Percentiles rank a stretch among this genome's conserved stretches.
These are phyloP conservation scores for Microdochium bolleyi DNA, from an alignment of 2,329 filamentous ascomycete species.

Conservation along the genomic window DNA sequence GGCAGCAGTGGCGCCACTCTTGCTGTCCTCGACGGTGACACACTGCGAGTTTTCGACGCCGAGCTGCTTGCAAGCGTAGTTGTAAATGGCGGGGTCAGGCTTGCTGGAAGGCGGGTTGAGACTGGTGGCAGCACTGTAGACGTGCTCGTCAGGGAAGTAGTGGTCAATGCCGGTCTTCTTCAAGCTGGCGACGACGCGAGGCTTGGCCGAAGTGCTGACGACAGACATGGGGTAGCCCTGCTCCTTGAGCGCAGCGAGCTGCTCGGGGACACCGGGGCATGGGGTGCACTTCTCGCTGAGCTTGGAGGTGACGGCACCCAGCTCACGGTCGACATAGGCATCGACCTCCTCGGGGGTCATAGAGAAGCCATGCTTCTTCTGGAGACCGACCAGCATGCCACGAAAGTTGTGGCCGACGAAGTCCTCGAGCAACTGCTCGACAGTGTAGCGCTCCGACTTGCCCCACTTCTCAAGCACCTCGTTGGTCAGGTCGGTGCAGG, in stretches of 20 bases:
- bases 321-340: slow-evolving; percentile 56
- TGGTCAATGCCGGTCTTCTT: slow-evolving; percentile 60
- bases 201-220: slow-evolving; percentile 61
- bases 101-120: slow-evolving; percentile 63
- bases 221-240: slow-evolving; percentile 60
- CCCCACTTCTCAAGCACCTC: slow-evolving; percentile 58
- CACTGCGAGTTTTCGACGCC: slow-evolving; percentile 57
- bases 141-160: slow-evolving; percentile 58
- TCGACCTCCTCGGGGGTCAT: slow-evolving; percentile 55
- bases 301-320: slow-evolving; percentile 62
- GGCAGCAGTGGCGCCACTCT: slow-evolving; percentile 61
- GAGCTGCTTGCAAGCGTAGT: slow-evolving; percentile 57
- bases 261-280: slow-evolving; percentile 50
- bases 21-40: slow-evolving; percentile 67
- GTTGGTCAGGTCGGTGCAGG: slow-evolving; percentile 67
- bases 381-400: slow-evolving; percentile 62
- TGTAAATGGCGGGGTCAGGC: slow-evolving; percentile 69
- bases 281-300: slow-evolving; percentile 53
- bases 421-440: slow-evolving; percentile 59
- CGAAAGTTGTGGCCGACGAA: slow-evolving; percentile 77
- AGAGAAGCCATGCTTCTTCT: slow-evolving; percentile 60
- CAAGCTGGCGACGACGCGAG: slow-evolving; percentile 60
- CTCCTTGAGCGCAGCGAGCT: slow-evolving; percentile 49
- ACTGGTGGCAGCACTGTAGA: slow-evolving; percentile 65
- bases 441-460: slow-evolving; percentile 57